Conservation (phyloP, 176 grass and related monocot genomes). For the Triticum monococcum region DNA sequence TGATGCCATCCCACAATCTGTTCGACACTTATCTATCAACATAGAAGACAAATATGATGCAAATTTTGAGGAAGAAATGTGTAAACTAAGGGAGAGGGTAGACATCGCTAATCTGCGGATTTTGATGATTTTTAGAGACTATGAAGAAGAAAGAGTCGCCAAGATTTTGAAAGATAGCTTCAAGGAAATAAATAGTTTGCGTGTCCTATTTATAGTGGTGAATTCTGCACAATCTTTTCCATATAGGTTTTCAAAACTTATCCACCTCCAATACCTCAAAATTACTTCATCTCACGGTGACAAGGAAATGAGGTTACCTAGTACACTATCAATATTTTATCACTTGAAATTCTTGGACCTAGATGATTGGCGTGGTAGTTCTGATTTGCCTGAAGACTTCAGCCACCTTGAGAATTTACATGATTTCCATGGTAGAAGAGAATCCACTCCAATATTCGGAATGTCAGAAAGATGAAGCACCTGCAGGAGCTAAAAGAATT, state of each 20-base stretch:
- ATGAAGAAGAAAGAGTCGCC: background rate
- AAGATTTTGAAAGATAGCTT: background rate
- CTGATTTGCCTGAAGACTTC: no score
- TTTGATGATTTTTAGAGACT: background rate
- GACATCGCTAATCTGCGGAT: background rate
- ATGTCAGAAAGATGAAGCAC: no score
- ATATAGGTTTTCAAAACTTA: background rate
- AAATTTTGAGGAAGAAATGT: background rate
- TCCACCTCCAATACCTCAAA: background rate
- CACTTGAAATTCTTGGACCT: no score
- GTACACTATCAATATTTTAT: no score
- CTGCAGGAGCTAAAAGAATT: no score
- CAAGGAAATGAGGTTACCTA: accelerated
- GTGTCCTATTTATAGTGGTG: background rate
- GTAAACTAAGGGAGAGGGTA: background rate
- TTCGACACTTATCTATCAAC: background rate
- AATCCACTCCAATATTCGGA: no score
- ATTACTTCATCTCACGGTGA: background rate
- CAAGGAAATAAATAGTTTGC: background rate
- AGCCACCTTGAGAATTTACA: no score
- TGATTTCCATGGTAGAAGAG: accelerated
- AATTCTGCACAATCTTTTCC: background rate
- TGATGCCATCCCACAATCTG: background rate
- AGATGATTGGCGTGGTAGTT: accelerated
- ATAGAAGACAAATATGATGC: background rate